Evolutionary conservation across 139 green algal species (phyloP).

Genomic region (Nannochloris sp.): DNA sequence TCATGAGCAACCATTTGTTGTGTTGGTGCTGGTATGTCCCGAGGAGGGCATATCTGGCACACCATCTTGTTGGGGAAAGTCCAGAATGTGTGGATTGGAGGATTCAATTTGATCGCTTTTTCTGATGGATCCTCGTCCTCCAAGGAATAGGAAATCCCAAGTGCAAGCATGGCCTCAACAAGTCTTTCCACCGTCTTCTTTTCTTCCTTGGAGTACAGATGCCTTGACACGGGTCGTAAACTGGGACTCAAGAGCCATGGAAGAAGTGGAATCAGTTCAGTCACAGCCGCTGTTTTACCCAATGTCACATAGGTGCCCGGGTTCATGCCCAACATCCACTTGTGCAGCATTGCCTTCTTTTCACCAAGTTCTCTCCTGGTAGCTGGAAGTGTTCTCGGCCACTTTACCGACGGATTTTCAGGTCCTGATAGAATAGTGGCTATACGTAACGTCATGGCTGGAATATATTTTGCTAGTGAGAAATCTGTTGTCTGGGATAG

Average conservation of each 20-base stretch:
- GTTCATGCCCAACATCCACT: slow-evolving; percentile 36
- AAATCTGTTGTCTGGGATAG: slow-evolving; percentile 23
- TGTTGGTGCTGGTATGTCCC: slow-evolving; percentile 42
- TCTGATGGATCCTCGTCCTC: slow-evolving; percentile 12
- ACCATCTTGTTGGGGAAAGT: slow-evolving; percentile 12
- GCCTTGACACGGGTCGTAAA: slow-evolving; percentile 43
- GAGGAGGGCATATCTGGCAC: not conserved
- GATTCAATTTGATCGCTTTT: slow-evolving; percentile 20
- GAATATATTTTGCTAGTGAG: slow-evolving; percentile 45
- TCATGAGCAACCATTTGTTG: slow-evolving; percentile 67
- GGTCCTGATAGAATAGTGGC: slow-evolving; percentile 22
- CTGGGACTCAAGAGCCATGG: slow-evolving; percentile 31
- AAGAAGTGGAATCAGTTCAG: slow-evolving; percentile 48
- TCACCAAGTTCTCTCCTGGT: slow-evolving; percentile 9
- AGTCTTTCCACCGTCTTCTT: slow-evolving; percentile 26
- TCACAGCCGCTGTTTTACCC: not conserved
- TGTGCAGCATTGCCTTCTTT: slow-evolving; percentile 37
- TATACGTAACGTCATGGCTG: slow-evolving; percentile 30
- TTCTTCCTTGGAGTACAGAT: slow-evolving; percentile 51
- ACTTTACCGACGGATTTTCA: slow-evolving; percentile 40
- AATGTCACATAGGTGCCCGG: slow-evolving; percentile 6
- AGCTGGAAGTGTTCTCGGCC: slow-evolving; percentile 41
- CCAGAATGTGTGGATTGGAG: slow-evolving; percentile 28
- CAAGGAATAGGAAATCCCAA: slow-evolving; percentile 51
- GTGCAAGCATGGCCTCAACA: slow-evolving; percentile 48